These are phyloP conservation scores for Caryopteris hybrid DNA, from an alignment of 305 asterid genomes.

Conservation along the genomic window DNA sequence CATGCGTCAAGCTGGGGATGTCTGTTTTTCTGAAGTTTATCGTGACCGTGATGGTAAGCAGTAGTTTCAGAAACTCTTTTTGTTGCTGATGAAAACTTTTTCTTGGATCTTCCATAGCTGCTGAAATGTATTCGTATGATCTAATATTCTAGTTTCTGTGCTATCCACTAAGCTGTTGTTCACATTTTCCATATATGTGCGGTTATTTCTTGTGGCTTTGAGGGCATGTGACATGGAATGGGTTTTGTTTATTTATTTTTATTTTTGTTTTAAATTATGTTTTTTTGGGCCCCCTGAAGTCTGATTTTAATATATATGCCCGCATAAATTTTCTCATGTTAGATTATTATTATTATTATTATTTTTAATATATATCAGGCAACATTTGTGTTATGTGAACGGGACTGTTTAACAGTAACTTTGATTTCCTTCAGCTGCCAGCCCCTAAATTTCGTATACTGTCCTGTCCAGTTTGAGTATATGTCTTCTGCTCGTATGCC, in stretches of 20 bases:
- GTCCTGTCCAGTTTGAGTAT: background rate
- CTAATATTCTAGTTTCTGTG: background rate
- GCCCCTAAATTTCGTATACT: background rate
- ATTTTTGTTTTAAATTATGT: no score
- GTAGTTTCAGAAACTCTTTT: background rate
- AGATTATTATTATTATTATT: no score
- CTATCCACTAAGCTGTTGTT: background rate
- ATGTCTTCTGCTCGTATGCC: background rate
- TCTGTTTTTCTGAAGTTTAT: constrained; percentile 77
- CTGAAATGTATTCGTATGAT: background rate
- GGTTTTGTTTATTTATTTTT: no score
- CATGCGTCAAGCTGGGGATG: constrained; percentile 92
- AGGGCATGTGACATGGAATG: no score
- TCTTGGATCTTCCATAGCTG: background rate
- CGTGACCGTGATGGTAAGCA: constrained; percentile 64
- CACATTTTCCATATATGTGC: no score
- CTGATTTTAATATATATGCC: no score
- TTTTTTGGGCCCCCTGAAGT: no score
- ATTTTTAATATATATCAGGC: no score
- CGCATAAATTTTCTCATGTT: no score
- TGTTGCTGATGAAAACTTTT: background rate
- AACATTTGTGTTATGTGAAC: background rate
- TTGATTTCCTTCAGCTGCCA: background rate
- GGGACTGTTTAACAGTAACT: background rate
- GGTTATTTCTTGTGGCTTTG: no score